Evolutionary conservation across 306 rosid genomes (phyloP).

Genomic region (Rubus parviflorus): DNA sequence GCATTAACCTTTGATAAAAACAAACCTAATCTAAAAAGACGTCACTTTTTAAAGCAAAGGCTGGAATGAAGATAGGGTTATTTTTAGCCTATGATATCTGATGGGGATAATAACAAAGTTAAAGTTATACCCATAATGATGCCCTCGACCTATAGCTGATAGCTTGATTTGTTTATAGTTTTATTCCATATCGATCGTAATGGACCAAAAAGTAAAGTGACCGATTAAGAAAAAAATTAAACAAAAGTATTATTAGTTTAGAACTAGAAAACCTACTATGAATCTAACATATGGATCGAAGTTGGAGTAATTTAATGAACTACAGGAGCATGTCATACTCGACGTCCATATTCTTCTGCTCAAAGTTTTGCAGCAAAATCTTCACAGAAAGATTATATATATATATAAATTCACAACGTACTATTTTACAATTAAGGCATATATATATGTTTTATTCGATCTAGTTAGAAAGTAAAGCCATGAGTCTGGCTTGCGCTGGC

Average conservation of each 20-base stretch:
- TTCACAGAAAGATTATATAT: background rate
- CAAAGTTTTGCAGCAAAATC: constrained; percentile 15
- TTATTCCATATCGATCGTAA: constrained; percentile 30
- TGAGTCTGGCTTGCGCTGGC: too few species aligned
- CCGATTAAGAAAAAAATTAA: background rate
- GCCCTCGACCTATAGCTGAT: constrained; percentile 3
- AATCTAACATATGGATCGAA: background rate
- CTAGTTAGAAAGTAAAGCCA: background rate
- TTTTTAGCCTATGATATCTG: constrained; percentile 18
- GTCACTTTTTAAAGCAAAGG: constrained; percentile 39
- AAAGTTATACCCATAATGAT: constrained; percentile 47
- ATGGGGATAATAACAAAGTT: constrained; percentile 7
- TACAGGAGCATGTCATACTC: constrained; percentile 23
- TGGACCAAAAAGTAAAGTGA: constrained; percentile 36
- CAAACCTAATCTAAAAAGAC: constrained; percentile 48
- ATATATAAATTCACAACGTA: background rate
- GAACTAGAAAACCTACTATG: constrained; percentile 4
- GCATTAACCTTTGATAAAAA: constrained; percentile 19
- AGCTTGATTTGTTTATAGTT: constrained; percentile 11
- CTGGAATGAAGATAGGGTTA: constrained; percentile 22
- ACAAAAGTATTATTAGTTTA: background rate
- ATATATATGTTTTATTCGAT: background rate
- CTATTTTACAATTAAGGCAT: background rate
- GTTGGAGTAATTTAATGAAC: constrained; percentile 15
- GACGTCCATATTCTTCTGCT: constrained; percentile 11